phyloP scores from a whole-genome alignment of 306 rosid species.

The Hylodesmum podocarpum region DNA sequence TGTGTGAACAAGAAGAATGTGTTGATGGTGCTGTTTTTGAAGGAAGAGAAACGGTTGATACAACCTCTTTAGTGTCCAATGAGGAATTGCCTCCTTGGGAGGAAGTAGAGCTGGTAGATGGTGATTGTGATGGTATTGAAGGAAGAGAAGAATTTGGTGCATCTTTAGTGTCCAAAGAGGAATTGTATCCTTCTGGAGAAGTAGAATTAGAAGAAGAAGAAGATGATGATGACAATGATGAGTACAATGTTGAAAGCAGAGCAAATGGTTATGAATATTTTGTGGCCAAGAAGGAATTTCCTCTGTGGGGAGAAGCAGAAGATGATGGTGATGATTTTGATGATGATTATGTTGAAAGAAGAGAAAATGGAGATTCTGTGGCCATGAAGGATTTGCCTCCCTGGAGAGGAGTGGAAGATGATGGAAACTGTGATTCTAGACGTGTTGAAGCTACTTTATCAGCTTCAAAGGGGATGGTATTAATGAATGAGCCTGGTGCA shows the following conservation, averaged over 20 bases:
- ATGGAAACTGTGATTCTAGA: slow-evolving; percentile 21
- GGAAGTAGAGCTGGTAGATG: slow-evolving; percentile 28
- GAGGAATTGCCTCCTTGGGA: slow-evolving; percentile 55
- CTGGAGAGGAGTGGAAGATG: slow-evolving; percentile 49
- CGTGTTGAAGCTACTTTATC: slow-evolving; percentile 19
- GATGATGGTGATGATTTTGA: background rate
- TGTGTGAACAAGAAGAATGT: slow-evolving; percentile 25
- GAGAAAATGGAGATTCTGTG: slow-evolving; percentile 28
- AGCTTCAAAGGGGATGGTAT: slow-evolving; percentile 28
- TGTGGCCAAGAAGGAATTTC: slow-evolving; percentile 36
- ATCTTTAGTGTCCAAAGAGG: slow-evolving; percentile 34
- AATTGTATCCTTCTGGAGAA: slow-evolving; percentile 53
- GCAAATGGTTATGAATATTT: slow-evolving; percentile 13
- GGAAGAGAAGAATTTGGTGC: slow-evolving; percentile 27
- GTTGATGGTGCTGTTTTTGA: slow-evolving; percentile 30
- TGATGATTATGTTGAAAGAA: background rate
- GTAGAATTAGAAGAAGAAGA: slow-evolving; percentile 15
- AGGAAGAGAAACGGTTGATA: slow-evolving; percentile 26
- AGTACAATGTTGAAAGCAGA: too few species aligned
- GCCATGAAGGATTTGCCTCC: slow-evolving; percentile 48
- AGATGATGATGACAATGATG: slow-evolving; percentile 16
- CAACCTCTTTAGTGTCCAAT: slow-evolving; percentile 30
- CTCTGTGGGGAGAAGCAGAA: slow-evolving; percentile 57
- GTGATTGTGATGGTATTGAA: slow-evolving; percentile 28
- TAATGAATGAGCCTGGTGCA: slow-evolving; percentile 36